Percentiles rank a stretch among this genome's conserved stretches.
Conservation (phyloP, 441 rosid species). For the Erodium moschatum region DNA sequence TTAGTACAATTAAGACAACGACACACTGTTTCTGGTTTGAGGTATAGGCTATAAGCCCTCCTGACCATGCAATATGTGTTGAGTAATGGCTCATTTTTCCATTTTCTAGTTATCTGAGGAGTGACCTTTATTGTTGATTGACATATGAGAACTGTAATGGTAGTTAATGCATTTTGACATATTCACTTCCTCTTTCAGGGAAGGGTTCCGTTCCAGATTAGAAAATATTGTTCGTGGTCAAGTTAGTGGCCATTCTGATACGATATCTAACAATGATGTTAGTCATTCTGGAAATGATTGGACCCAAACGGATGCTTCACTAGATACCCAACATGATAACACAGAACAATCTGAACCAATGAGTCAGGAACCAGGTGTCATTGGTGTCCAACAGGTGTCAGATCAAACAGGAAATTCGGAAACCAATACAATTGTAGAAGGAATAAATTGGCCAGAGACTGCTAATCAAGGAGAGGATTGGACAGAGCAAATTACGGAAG, state of each 20-base stretch:
- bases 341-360: constrained; percentile 38
- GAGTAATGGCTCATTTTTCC: constrained; percentile 1
- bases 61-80: constrained; percentile 4
- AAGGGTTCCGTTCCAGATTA: constrained; percentile 73
- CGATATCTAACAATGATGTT: constrained; percentile 27
- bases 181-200: constrained; percentile 40
- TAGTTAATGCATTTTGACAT: neutral
- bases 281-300: constrained; percentile 35
- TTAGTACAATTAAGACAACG: constrained; percentile 80
- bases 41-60: constrained; percentile 33
- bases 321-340: constrained; percentile 34
- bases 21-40: constrained; percentile 84
- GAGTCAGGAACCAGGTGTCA: constrained; percentile 30
- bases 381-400: constrained; percentile 27
- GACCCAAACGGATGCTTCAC: constrained; percentile 30
- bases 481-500: constrained; percentile 38
- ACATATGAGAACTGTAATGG: neutral
- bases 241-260: constrained; percentile 47
- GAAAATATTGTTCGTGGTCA: constrained; percentile 66
- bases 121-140: neutral
- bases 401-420: constrained; percentile 34
- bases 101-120: neutral
- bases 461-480: constrained; percentile 37
- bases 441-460: constrained; percentile 47
- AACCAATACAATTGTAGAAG: constrained; percentile 32